Evolutionary conservation across 2,329 filamentous ascomycete genomes (phyloP).

Genomic region (Exophiala bonariae): DNA sequence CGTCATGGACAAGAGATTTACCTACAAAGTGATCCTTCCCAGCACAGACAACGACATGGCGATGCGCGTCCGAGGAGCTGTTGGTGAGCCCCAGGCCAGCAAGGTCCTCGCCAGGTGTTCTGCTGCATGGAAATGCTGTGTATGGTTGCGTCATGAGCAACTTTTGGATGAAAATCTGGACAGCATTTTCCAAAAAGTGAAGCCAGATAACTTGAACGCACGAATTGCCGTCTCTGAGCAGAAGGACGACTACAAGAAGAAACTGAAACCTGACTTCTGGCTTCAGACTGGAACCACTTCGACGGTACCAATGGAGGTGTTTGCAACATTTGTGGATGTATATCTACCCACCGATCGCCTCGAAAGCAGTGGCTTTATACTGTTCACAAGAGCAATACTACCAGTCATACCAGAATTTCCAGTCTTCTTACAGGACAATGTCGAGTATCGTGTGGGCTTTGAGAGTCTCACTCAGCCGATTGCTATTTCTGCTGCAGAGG

Average conservation of each 20-base stretch:
- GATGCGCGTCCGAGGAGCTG: conserved; percentile 68
- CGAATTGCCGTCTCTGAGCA: conserved; percentile 76
- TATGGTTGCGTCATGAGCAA: conserved; percentile 64
- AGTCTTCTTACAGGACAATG: conserved; percentile 68
- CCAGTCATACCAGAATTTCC: conserved; percentile 67
- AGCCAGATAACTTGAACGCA: conserved; percentile 85
- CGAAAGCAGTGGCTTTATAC: conserved; percentile 63
- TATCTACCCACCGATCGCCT: conserved; percentile 1
- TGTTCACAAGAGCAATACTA: conserved; percentile 68
- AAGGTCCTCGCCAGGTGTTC: conserved; percentile 84
- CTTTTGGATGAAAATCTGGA: conserved; percentile 74
- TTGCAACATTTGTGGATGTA: conserved; percentile 15
- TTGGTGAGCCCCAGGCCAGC: conserved; percentile 63
- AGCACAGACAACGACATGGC: conserved; percentile 41
- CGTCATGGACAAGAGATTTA: conserved; percentile 52
- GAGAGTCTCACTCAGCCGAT: conserved; percentile 48
- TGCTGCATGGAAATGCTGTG: conserved; percentile 81
- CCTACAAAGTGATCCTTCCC: conserved; percentile 79
- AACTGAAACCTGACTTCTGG: conserved; percentile 78
- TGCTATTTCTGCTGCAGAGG: conserved; percentile 39
- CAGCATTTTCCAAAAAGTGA: conserved; percentile 68
- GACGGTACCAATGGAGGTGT: conserved; percentile 7
- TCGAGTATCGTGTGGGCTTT: conserved; percentile 59
- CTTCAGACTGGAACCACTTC: conserved; percentile 12
- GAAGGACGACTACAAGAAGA: conserved; percentile 72